Conservation (phyloP, 768 basidiomycete species). For the Mycena latifolia region DNA sequence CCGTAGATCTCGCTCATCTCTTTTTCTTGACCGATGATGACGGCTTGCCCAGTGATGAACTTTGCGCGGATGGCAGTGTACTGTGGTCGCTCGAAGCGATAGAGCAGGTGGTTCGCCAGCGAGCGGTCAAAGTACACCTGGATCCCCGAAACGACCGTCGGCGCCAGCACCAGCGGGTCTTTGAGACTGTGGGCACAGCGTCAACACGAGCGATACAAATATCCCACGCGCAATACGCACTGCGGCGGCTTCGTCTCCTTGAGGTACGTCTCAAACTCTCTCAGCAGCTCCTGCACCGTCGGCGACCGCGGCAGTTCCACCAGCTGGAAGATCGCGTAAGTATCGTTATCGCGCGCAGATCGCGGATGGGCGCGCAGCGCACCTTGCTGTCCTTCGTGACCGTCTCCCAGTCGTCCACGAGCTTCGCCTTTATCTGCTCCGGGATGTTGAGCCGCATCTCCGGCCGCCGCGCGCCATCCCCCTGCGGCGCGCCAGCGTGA, state of each 20-base stretch:
- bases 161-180: conserved; percentile 76
- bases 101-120: conserved; percentile 89
- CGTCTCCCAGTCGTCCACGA: conserved; percentile 98
- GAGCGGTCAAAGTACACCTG: conserved; percentile 95
- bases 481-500: conserved; percentile 2
- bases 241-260: conserved; percentile 60
- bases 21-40: conserved; percentile 76
- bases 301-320: conserved; percentile 87
- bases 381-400: conserved; percentile 97
- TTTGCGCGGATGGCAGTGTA: conserved; percentile 83
- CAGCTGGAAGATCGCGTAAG: conserved; percentile 64
- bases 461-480: conserved; percentile 82
- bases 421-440: conserved; percentile 86
- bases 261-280: conserved; percentile 81
- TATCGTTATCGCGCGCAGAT: not conserved
- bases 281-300: conserved; percentile 80
- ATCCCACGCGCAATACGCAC: conserved; percentile 48
- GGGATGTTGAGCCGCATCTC: conserved; percentile 94
- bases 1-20: conserved; percentile 95
- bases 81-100: conserved; percentile 95
- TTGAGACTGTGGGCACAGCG: conserved; percentile 61
- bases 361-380: conserved; percentile 17
- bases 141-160: conserved; percentile 88
- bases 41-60: conserved; percentile 81
- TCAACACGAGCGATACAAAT: not conserved